phyloP scores from a whole-genome alignment of 2,329 filamentous ascomycete species.

The Xylariaceae sp. region DNA sequence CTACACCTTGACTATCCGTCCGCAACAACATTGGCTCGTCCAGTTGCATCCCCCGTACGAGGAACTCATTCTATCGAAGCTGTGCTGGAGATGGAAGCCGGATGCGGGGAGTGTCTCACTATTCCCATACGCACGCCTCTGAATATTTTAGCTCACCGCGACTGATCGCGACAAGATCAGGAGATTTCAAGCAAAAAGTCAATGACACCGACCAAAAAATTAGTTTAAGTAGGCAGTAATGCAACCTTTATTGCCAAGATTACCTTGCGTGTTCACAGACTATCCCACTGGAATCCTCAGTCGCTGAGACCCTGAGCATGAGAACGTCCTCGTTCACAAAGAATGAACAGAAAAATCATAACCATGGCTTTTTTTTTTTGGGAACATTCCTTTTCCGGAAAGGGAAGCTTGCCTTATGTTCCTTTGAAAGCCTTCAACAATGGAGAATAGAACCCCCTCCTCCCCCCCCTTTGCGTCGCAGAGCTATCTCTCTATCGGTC shows the following conservation, averaged over 20 bases:
- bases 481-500: slow-evolving; percentile 7
- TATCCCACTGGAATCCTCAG: slow-evolving; percentile 5
- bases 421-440: slow-evolving; percentile 25
- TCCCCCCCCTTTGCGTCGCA: neutral
- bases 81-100: neutral
- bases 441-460: slow-evolving; percentile 13
- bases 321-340: slow-evolving; percentile 15
- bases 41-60: too few relatives aligned
- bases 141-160: neutral
- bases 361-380: slow-evolving; percentile 10
- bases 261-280: slow-evolving; percentile 10
- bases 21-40: too few relatives aligned
- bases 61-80: neutral
- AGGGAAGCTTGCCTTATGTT: slow-evolving; percentile 14
- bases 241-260: neutral
- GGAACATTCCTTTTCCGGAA: slow-evolving; percentile 20
- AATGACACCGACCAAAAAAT: neutral
- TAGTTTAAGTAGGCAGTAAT: neutral
- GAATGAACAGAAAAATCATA: slow-evolving; percentile 14
- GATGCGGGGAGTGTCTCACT: neutral
- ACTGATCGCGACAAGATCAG: neutral
- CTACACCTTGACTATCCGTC: too few relatives aligned
- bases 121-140: neutral
- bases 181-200: neutral
- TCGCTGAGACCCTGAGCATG: slow-evolving; percentile 1